These are phyloP conservation scores for Ajuga chamaepitys DNA, from an alignment of 257 asterid species.

Conservation along the genomic window DNA sequence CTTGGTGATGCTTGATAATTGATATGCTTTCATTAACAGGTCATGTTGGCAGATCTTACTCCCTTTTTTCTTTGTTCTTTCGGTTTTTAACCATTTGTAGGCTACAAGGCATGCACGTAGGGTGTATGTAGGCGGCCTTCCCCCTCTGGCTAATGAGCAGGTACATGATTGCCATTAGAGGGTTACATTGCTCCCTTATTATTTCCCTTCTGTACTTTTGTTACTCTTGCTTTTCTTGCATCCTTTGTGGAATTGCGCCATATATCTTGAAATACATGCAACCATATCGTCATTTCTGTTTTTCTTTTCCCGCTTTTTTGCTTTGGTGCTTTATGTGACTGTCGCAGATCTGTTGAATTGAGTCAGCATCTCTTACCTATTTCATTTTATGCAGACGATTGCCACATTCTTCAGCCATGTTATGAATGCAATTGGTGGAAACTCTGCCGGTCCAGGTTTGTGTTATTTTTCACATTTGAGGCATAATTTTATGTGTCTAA, in stretches of 20 bases:
- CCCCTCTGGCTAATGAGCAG: conserved; percentile 54
- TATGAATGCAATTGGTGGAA: conserved; percentile 52
- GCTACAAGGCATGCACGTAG: conserved; percentile 65
- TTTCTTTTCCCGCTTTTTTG: not conserved
- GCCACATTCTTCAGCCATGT: conserved; percentile 48
- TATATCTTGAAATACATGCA: not conserved
- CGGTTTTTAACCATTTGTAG: conserved; percentile 19
- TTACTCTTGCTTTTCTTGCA: not conserved
- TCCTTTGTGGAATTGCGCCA: not conserved
- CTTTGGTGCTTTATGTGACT: not conserved
- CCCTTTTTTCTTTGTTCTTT: no score
- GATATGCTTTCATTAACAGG: not conserved
- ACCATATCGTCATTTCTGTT: not conserved
- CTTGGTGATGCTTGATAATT: not conserved
- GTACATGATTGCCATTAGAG: conserved; percentile 17
- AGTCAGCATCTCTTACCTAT: conserved; percentile 1
- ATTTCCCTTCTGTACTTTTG: not conserved
- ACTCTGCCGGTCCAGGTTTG: conserved; percentile 53
- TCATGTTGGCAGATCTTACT: not conserved
- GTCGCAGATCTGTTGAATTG: not conserved
- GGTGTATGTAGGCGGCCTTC: conserved; percentile 63
- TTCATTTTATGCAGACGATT: conserved; percentile 32
- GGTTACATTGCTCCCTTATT: conserved; percentile 6
- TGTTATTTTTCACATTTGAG: conserved; percentile 12
- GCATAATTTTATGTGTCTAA: not conserved